Evolutionary conservation across 2,329 filamentous ascomycete species (phyloP).

Genomic region (Monilinia laxa): DNA sequence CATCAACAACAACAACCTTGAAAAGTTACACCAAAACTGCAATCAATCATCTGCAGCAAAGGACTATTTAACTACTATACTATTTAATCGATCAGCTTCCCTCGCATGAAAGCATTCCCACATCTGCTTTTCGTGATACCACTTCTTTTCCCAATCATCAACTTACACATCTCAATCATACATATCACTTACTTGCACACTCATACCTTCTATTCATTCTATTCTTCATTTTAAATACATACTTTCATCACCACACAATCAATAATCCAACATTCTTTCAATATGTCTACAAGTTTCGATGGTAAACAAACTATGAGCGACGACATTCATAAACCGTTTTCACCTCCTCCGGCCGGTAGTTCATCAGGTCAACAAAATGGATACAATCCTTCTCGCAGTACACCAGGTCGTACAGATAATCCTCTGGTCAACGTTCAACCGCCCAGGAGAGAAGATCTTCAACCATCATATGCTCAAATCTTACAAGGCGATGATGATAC

Average conservation of each 20-base stretch:
- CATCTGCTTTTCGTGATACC: too few relatives aligned
- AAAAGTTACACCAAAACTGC: not conserved
- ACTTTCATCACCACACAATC: not conserved
- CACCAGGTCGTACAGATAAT: slow-evolving; percentile 35
- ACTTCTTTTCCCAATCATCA: too few relatives aligned
- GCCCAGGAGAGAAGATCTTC: slow-evolving; percentile 77
- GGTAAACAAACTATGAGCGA: slow-evolving; percentile 2
- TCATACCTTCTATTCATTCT: not conserved
- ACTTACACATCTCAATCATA: not conserved
- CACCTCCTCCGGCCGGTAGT: not conserved
- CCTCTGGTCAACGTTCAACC: slow-evolving; percentile 71
- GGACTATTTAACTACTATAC: too few relatives aligned
- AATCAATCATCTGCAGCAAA: not conserved
- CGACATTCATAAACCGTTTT: slow-evolving; percentile 4
- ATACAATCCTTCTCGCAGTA: slow-evolving; percentile 27
- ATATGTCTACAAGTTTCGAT: slow-evolving; percentile 18
- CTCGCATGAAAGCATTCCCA: not conserved
- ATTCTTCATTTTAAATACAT: not conserved
- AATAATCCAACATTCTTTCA: not conserved
- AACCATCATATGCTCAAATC: slow-evolving; percentile 66
- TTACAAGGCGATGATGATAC: slow-evolving; percentile 64
- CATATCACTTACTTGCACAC: not conserved
- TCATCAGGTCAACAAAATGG: slow-evolving; percentile 24
- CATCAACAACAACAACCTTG: too few relatives aligned
- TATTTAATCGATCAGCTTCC: not conserved